phyloP scores from a whole-genome alignment of 805 yeast species.

The Cephaloascus fragrans region DNA sequence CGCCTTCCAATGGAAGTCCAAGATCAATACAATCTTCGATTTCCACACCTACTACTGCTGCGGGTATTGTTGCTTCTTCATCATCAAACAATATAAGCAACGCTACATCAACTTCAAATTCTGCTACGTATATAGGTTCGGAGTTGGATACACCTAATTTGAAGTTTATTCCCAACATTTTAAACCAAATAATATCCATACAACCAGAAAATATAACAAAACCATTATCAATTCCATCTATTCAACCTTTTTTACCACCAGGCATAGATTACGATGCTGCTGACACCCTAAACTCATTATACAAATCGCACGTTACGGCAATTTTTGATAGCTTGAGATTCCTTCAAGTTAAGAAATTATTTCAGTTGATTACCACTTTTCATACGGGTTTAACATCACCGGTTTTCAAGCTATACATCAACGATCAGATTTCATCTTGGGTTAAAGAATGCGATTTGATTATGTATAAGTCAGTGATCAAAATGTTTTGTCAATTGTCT shows the following conservation, averaged over 20 bases:
- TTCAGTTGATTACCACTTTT: conserved; percentile 42
- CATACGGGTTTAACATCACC: conserved; percentile 49
- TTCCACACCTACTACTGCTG: not conserved
- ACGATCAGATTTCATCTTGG: conserved; percentile 48
- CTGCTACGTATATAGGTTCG: no score
- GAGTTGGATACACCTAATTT: conserved; percentile 5
- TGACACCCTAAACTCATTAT: conserved; percentile 51
- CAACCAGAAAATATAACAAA: conserved; percentile 7
- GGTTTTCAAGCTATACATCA: conserved; percentile 46
- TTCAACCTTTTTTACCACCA: conserved; percentile 32
- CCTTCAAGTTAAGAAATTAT: conserved; percentile 55
- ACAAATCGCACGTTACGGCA: conserved; percentile 53
- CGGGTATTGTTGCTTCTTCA: no score
- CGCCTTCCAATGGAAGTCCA: conserved; percentile 7
- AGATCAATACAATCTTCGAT: not conserved
- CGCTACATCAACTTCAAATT: conserved; percentile 50
- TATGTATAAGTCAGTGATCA: conserved; percentile 45
- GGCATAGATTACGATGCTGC: conserved; percentile 47
- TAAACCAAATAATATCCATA: conserved; percentile 10
- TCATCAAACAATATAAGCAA: conserved; percentile 61
- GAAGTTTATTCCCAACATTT: conserved; percentile 20
- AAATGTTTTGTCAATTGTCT: conserved; percentile 52
- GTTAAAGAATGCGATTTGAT: conserved; percentile 54
- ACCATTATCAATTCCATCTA: conserved; percentile 18
- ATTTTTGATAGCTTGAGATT: conserved; percentile 58